Base-by-base conservation (phyloP, 2,329 filamentous ascomycete species). In the Claviceps sorghi region DNA sequence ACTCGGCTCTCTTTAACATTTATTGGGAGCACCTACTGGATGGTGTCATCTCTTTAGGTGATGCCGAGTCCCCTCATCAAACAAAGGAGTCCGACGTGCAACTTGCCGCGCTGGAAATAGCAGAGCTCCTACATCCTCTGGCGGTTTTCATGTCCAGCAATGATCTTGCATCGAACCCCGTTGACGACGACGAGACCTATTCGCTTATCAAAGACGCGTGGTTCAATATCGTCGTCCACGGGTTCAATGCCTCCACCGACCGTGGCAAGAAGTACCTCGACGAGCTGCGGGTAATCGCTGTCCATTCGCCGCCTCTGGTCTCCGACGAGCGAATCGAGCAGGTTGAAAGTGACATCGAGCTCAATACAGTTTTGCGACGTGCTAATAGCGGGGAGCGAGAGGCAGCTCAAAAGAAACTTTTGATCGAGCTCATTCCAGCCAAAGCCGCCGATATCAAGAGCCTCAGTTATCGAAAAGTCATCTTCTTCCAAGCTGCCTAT, bases 171-270 rank as follows among this genome's bases (percentile, higher is more conserved):
- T 68, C 72, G 21, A 68, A 72, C 44, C 71, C 68, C 36, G 59
- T 71, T 10, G 69, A 69, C 52, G 79, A 85, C 50, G 84, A 90
- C 50, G 82, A 91, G 54, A 79, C 81, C 8, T 78, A 86, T 55
- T 78, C 80, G 29, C 71, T 94, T 53, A 78, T 93, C 58, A 83
- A 91, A 50, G 90, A 98, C 72, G 88, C 88, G 5, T 99, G 93
- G 93, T 97, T 96, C 71, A 99, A 98, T 62, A 88, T 97, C 56
- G 87, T 90, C 22, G 86, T 95, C 0, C 93, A 98, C 65, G 93
- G 90, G 4, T 95, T 97, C 64, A 84, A 83, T 10, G 75, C 84
- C 11, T 78, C 78, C 17, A 91, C 88, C 0, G 78, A 83, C 17
- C 79, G 86, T 52, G 86, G 84, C 19, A 84, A 83, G 63, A 79